Evolutionary conservation across 164 flowering plant species (phyloP), one percentile per base, ranked within the genome.

Genomic region (Berberis thunbergii): DNA sequence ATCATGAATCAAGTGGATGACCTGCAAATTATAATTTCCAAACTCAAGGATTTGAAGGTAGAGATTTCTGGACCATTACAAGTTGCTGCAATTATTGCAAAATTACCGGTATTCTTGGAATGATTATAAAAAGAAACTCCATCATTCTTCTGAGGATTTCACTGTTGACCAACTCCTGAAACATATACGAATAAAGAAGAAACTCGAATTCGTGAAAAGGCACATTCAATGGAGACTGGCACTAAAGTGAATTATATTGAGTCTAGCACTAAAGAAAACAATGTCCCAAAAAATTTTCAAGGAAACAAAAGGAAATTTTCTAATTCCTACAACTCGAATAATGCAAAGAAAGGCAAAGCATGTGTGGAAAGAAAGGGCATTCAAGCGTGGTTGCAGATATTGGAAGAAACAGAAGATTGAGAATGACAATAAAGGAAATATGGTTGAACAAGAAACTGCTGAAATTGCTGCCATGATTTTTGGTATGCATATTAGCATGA

Each of bases 111-210:
- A n/a, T 11, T 4, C 48, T 12, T 60, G 62, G 62, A 60, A 43
- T 43, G 41, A 43, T 45, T 43, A 11, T 8, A 60, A 6, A 49
- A 60, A 60, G 5, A 43, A 45, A 44, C 45, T 60, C 9, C 44
- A 40, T 5, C 60, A 57, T 41, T 10, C 40, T 26, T 26, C 7
- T 6, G 42, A 40, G 9, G 43, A 57, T 7, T 57, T 40, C 42
- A 3, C 11, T 8, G 39, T 40, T 9, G 44, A 57, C 6, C 43
- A 57, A 2, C 39, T 57, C 7, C 44, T 6, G 43, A 57, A 57
- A 41, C 44, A 57, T 44, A 5, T 57, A 6, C 50, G 10, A 42
- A 60, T 60, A 49, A 60, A 60, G 50, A 11, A n/a, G 62, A 43
- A 60, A 42, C 49, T 43, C 38, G 1, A 4, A 4, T 13, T 42